phyloP scores from a whole-genome alignment of 768 basidiomycete genomes.

The Termitomyces sp. region DNA sequence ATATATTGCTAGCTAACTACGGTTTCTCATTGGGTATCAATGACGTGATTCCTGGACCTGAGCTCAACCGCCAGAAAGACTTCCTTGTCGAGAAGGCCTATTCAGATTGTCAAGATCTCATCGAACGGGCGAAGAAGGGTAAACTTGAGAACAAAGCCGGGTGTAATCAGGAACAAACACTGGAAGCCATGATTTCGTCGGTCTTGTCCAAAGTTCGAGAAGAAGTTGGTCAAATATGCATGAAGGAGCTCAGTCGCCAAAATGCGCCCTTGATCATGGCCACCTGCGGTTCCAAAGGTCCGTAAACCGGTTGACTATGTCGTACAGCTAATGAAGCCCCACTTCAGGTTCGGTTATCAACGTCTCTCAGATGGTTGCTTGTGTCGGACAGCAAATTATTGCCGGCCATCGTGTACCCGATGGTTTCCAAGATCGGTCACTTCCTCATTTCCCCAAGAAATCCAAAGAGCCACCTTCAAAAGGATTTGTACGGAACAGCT shows the following conservation, averaged over 20 bases:
- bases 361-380: constrained; percentile 99
- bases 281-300: constrained; percentile 97
- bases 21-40: constrained; percentile 98
- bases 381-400: constrained; percentile 99
- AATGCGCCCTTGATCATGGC: constrained; percentile 99
- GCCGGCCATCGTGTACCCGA: constrained; percentile 97
- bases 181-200: constrained; percentile 94
- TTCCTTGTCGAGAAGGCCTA: constrained; percentile 85
- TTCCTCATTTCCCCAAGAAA: constrained; percentile 99
- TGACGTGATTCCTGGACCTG: constrained; percentile 94
- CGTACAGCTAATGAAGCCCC: background rate
- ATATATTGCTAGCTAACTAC: constrained; percentile 71
- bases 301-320: background rate
- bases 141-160: constrained; percentile 96
- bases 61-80: constrained; percentile 79
- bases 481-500: constrained; percentile 97
- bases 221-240: constrained; percentile 94
- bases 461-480: constrained; percentile 95
- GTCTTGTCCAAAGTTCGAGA: constrained; percentile 94
- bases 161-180: constrained; percentile 93
- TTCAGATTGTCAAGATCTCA: constrained; percentile 79
- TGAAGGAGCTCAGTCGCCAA: constrained; percentile 95
- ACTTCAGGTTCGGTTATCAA: constrained; percentile 89
- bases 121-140: constrained; percentile 87
- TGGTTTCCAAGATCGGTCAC: constrained; percentile 97